These are phyloP conservation scores for Priceomyces haplophilus DNA, from an alignment of 805 yeast species.

Conservation along the genomic window DNA sequence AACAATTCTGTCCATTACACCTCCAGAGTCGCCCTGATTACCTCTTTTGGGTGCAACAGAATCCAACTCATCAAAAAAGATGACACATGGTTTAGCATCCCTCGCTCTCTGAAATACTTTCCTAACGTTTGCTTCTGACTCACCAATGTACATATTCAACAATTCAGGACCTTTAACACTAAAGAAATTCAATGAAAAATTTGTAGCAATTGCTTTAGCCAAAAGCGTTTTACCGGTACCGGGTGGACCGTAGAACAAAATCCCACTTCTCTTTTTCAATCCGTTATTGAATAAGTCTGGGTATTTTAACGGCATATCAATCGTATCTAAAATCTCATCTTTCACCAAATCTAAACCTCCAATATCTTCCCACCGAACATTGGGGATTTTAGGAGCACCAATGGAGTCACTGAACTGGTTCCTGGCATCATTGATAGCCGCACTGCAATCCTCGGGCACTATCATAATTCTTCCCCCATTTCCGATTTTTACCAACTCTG, in stretches of 20 bases:
- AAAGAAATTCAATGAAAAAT: constrained; percentile 89
- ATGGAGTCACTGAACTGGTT: constrained; percentile 88
- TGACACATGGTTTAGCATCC: constrained; percentile 96
- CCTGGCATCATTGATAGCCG: constrained; percentile 76
- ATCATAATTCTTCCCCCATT: constrained; percentile 55
- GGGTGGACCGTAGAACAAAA: constrained; percentile 95
- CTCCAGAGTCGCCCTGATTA: constrained; percentile 97
- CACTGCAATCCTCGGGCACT: constrained; percentile 60
- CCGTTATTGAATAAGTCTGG: constrained; percentile 89
- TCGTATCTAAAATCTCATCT: constrained; percentile 90
- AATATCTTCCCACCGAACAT: constrained; percentile 95
- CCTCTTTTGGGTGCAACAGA: constrained; percentile 99
- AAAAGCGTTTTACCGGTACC: constrained; percentile 96
- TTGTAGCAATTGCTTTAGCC: constrained; percentile 96
- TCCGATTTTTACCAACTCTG: constrained; percentile 39
- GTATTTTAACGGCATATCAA: constrained; percentile 90
- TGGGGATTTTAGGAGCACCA: constrained; percentile 95
- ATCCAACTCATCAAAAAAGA: constrained; percentile 95
- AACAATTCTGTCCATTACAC: constrained; percentile 98
- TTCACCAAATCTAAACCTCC: constrained; percentile 92
- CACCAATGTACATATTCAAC: constrained; percentile 97
- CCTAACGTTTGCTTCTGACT: constrained; percentile 95
- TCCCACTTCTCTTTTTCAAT: constrained; percentile 90
- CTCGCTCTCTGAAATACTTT: constrained; percentile 91
- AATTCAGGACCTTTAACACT: constrained; percentile 97